Conservation (phyloP, 2,329 filamentous ascomycete genomes). For the Colletotrichum echinochloae region DNA sequence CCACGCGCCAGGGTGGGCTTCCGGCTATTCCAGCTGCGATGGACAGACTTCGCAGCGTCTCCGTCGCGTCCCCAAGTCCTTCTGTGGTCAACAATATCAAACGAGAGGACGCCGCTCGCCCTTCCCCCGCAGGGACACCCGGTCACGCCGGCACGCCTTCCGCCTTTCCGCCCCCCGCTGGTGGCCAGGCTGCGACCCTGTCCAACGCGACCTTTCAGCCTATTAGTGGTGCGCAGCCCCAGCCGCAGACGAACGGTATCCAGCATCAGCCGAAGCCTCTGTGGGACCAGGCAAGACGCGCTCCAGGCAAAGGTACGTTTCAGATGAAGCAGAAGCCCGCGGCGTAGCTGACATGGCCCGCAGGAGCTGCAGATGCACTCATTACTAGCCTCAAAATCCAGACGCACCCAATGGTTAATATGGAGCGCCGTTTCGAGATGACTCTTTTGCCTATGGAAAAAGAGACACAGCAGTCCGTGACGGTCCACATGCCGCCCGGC, state of each 20-base stretch:
- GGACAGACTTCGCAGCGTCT: slow-evolving; percentile 51
- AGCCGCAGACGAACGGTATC: slow-evolving; percentile 48
- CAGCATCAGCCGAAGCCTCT: slow-evolving; percentile 49
- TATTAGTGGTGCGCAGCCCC: slow-evolving; percentile 42
- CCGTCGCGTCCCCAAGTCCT: slow-evolving; percentile 60
- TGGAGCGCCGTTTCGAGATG: slow-evolving; percentile 71
- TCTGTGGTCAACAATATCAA: slow-evolving; percentile 51
- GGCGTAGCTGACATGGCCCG: slow-evolving; percentile 43
- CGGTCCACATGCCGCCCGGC: slow-evolving; percentile 74
- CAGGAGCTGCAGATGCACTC: slow-evolving; percentile 71
- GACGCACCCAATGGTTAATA: slow-evolving; percentile 75
- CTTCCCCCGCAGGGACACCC: slow-evolving; percentile 49
- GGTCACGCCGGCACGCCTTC: slow-evolving; percentile 41
- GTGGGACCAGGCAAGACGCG: slow-evolving; percentile 51
- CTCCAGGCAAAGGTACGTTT: slow-evolving; percentile 57
- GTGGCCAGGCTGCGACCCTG: slow-evolving; percentile 42
- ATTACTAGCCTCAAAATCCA: slow-evolving; percentile 74
- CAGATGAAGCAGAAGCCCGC: neutral
- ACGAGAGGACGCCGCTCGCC: slow-evolving; percentile 51
- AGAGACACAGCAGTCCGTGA: slow-evolving; percentile 77
- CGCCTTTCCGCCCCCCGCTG: slow-evolving; percentile 37
- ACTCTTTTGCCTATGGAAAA: slow-evolving; percentile 74
- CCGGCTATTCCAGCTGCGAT: slow-evolving; percentile 34
- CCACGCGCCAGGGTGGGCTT: slow-evolving; percentile 32
- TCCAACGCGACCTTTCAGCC: slow-evolving; percentile 41